Conservation (phyloP, 108 stramenopile species). For the Fistulifera pelliculosa region DNA sequence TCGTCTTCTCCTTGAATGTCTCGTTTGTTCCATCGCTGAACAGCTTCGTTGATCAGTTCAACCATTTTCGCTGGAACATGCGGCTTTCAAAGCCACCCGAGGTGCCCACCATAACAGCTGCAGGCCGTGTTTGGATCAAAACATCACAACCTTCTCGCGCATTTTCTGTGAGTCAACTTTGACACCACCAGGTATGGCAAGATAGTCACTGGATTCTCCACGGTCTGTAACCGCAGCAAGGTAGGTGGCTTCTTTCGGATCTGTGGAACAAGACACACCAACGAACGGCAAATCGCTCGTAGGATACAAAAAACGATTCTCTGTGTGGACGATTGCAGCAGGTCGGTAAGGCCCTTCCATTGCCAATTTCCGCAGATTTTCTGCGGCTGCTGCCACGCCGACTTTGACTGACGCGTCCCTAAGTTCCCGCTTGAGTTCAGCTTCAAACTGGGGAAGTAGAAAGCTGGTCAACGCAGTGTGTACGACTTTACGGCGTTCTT, state of each 20-base stretch:
- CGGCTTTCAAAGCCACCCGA: constrained; percentile 69
- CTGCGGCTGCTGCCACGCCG: constrained; percentile 61
- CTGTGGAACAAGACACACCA: constrained; percentile 59
- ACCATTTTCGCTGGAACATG: constrained; percentile 44
- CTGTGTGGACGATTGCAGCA: constrained; percentile 42
- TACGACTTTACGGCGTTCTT: constrained; percentile 68
- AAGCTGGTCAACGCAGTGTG: constrained; percentile 55
- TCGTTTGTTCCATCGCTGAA: constrained; percentile 67
- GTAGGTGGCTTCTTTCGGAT: constrained; percentile 68
- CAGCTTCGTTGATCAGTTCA: constrained; percentile 61
- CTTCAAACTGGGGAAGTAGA: constrained; percentile 80
- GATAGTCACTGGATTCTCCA: constrained; percentile 68
- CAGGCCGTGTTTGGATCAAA: constrained; percentile 70
- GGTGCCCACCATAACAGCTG: constrained; percentile 73
- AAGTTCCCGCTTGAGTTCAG: constrained; percentile 65
- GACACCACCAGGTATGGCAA: constrained; percentile 74
- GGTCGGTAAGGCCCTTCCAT: constrained; percentile 87
- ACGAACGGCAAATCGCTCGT: constrained; percentile 81
- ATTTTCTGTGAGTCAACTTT: constrained; percentile 60
- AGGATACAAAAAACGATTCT: constrained; percentile 70
- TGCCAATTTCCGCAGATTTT: constrained; percentile 65
- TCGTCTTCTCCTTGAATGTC: constrained; percentile 80
- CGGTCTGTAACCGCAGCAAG: constrained; percentile 65
- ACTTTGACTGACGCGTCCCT: constrained; percentile 53
- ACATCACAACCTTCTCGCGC: constrained; percentile 70